These are phyloP conservation scores for Nigrospora sphaerica DNA, from an alignment of 2,329 filamentous ascomycete species.

Conservation along the genomic window DNA sequence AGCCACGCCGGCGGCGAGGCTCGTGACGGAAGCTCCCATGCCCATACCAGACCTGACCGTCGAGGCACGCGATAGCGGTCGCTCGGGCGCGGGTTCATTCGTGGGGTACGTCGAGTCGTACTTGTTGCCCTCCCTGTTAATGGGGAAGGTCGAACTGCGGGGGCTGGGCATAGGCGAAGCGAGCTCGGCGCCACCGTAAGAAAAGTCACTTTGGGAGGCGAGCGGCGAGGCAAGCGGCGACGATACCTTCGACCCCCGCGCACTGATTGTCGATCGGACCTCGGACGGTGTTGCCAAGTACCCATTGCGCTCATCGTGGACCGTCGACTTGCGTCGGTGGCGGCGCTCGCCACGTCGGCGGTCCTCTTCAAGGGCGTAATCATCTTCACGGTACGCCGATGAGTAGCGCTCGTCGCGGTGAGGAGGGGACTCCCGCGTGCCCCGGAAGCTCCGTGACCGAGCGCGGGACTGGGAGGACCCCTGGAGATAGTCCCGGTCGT, in stretches of 20 bases:
- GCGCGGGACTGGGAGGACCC: slow-evolving; percentile 9
- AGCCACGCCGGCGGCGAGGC: no score
- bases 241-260: slow-evolving; percentile 13
- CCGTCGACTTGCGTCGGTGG: slow-evolving; percentile 13
- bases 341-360: slow-evolving; percentile 8
- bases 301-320: slow-evolving; percentile 11
- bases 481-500: slow-evolving; percentile 10
- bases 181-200: slow-evolving; percentile 7
- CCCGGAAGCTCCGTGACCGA: slow-evolving; percentile 11
- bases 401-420: slow-evolving; percentile 16
- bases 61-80: slow-evolving; percentile 15
- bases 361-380: slow-evolving; percentile 13
- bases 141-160: slow-evolving; percentile 20
- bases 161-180: slow-evolving; percentile 8
- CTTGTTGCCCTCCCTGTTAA: slow-evolving; percentile 11
- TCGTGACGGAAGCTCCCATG: slow-evolving; percentile 2
- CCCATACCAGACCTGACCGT: slow-evolving; percentile 13
- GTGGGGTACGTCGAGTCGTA: slow-evolving; percentile 3
- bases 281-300: slow-evolving; percentile 12
- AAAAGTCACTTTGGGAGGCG: slow-evolving; percentile 13
- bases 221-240: slow-evolving; percentile 17
- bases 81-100: slow-evolving; percentile 12
- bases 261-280: slow-evolving; percentile 7
- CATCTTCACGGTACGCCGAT: neutral
- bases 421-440: slow-evolving; percentile 11